Base-by-base conservation (phyloP, 441 rosid species). In the Pelargonium citronellum region DNA sequence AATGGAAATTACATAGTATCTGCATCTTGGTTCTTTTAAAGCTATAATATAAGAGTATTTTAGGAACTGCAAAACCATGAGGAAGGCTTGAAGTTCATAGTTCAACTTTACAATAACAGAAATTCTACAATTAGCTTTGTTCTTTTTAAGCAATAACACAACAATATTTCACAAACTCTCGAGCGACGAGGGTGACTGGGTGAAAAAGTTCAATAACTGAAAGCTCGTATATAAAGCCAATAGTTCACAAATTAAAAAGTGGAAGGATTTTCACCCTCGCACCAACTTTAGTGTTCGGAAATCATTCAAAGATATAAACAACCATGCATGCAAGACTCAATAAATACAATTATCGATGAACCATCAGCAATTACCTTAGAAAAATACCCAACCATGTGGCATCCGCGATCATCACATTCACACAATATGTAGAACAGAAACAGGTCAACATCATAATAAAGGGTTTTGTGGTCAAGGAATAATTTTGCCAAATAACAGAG, bases 371-470 rank as follows among this genome's bases (percentile, higher is more conserved):
- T 76, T 82, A 89, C 99, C 99, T 95, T 95, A 67, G 99, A 95
- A 72, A 92, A 95, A 81, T 95, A 95, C 67, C 99, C 99, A 82
- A 92, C 99, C 97, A 92, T 95, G 87, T 95, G 99, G 85, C 99
- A 95, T 68, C 99, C 99, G 46, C 99, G 96, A 78, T 95, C 99
- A 77, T 95, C 99, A 69, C 98, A 95, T 81, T 95, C 99, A 13
- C 98, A 95, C 75, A 95, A 82, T 70, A 95, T 78, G 53, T 95
- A 95, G 79, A 95, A 95, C 47, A 95, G 88, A 81, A 92, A 95
- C 74, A 95, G 80, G 76, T 95, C 98, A 68, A 95, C 99, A 51
- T 95, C 99, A 75, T 95, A 95, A 78, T 95, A 95, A 67, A 92
- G 99, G 61, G 99, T 95, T 81, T 95, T 95, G 87, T 92, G 98